Evolutionary conservation across 768 basidiomycete species (phyloP), one percentile per base, ranked within the genome.

Genomic region (Pleurotus pulmonarius): DNA sequence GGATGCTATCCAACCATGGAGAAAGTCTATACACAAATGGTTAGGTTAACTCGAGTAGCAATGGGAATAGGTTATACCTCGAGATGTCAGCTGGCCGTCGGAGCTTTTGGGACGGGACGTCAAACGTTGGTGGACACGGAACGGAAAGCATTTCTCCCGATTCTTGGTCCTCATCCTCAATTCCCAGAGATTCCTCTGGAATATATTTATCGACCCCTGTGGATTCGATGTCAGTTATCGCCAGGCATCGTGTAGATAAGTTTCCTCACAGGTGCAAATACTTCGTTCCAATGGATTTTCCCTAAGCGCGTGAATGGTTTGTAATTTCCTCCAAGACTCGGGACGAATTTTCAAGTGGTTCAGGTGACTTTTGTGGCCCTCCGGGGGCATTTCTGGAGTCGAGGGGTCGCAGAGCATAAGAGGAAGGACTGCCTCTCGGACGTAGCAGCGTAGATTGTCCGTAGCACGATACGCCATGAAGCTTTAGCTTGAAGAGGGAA

Each of bases 251-350:
- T 44, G 44, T 48, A 53, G 40, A 12, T 11, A 55, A 41, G 16
- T 16, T 48, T 3, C 67, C 77, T 25, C 58, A 82, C 82, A 83
- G 34, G 68, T 62, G 20, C 58, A 64, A 3, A 76, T 67, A 13
- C 65, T 59, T 16, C 70, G 63, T 38, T 67, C 60, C 39, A 84
- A 68, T 1, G 58, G 60, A 4, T 46, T 40, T 5, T 68, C 58
- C 12, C 66, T 53, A 53, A 81, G 64, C 7, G 59, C 58, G 26
- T 75, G 70, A 16, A 85, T 81, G 22, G 63, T 65, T 61, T 82
- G 80, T n/a, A 89, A 68, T 56, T 70, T 73, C 59, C 86, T 74
- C 68, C 80, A 81, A 8, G 66, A 58, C 53, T 82, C 79, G 8
- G 80, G 77, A 20, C 71, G 73, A 53, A 83, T 67, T 58, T 69